phyloP scores from a whole-genome alignment of 305 asterid genomes.

The Fraxinus xanthoxyloides region DNA sequence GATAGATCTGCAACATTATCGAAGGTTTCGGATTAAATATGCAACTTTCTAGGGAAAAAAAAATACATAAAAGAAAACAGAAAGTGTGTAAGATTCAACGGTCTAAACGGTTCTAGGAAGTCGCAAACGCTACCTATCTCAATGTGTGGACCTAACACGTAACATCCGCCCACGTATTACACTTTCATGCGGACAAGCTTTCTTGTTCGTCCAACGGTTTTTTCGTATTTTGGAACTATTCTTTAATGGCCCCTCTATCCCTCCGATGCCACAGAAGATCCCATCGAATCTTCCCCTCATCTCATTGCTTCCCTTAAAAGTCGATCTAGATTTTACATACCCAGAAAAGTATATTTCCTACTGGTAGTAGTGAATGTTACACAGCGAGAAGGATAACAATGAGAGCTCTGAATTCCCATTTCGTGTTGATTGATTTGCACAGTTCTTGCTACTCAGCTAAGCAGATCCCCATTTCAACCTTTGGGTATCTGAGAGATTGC shows the following conservation, averaged over 20 bases:
- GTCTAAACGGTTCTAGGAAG: too few species aligned
- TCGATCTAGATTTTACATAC: constrained; percentile 28
- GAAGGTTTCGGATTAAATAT: too few species aligned
- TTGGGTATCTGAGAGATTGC: constrained; percentile 40
- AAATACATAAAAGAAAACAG: too few species aligned
- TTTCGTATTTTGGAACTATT: constrained; percentile 20
- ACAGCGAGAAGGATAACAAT: constrained; percentile 27
- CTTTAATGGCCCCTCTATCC: constrained; percentile 33
- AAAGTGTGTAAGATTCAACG: too few species aligned
- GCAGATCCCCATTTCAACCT: constrained; percentile 60
- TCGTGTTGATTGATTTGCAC: constrained; percentile 64
- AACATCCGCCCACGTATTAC: too few species aligned
- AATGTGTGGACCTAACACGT: too few species aligned
- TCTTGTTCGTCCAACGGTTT: constrained; percentile 29
- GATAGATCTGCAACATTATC: too few species aligned
- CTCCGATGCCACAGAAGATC: constrained; percentile 50
- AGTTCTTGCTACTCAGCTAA: constrained; percentile 62
- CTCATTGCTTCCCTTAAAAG: constrained; percentile 24
- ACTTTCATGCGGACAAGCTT: constrained; percentile 10
- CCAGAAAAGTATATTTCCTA: neutral
- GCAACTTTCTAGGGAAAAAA: too few species aligned
- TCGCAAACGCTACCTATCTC: too few species aligned
- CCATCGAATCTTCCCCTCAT: constrained; percentile 51
- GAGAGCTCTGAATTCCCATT: constrained; percentile 66
- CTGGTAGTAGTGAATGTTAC: neutral